These are phyloP conservation scores for Aspergillus melleus DNA, from an alignment of 2,329 filamentous ascomycete species.

Conservation along the genomic window DNA sequence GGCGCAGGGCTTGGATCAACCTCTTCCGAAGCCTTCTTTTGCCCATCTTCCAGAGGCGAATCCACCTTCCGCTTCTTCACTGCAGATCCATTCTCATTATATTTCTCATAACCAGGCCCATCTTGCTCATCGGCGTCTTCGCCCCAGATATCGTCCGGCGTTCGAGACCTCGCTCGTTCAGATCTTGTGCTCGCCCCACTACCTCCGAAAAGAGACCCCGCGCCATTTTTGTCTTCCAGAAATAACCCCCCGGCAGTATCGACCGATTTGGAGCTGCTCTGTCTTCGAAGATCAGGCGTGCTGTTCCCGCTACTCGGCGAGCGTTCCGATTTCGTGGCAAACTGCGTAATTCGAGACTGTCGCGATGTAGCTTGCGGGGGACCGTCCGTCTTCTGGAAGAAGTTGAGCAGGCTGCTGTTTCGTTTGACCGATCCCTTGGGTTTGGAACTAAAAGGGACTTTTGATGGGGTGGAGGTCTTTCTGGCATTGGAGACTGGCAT, in stretches of 20 bases:
- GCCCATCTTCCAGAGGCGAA: constrained; percentile 8
- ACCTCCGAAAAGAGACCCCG: constrained; percentile 6
- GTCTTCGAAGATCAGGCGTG: constrained; percentile 14
- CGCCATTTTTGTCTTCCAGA: constrained; percentile 34
- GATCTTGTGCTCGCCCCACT: not conserved
- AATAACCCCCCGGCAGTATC: constrained; percentile 32
- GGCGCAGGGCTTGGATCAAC: constrained; percentile 3
- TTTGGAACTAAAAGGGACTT: constrained; percentile 13
- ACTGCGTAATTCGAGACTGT: constrained; percentile 57
- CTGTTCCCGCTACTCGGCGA: constrained; percentile 25
- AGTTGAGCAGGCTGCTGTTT: constrained; percentile 70
- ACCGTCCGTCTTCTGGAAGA: constrained; percentile 70
- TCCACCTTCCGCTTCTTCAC: constrained; percentile 38
- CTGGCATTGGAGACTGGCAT: constrained; percentile 28
- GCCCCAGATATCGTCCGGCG: constrained; percentile 38
- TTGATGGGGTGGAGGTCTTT: constrained; percentile 28
- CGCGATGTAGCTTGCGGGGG: constrained; percentile 48
- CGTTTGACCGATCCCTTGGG: constrained; percentile 24
- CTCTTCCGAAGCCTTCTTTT: not conserved
- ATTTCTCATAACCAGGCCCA: constrained; percentile 21
- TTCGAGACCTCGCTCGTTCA: constrained; percentile 23
- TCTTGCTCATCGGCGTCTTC: constrained; percentile 21
- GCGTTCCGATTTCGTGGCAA: constrained; percentile 30
- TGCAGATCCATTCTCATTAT: constrained; percentile 32
- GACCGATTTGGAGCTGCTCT: constrained; percentile 8